phyloP scores from a whole-genome alignment of 2,329 filamentous ascomycete genomes.

The Pyricularia sp. region DNA sequence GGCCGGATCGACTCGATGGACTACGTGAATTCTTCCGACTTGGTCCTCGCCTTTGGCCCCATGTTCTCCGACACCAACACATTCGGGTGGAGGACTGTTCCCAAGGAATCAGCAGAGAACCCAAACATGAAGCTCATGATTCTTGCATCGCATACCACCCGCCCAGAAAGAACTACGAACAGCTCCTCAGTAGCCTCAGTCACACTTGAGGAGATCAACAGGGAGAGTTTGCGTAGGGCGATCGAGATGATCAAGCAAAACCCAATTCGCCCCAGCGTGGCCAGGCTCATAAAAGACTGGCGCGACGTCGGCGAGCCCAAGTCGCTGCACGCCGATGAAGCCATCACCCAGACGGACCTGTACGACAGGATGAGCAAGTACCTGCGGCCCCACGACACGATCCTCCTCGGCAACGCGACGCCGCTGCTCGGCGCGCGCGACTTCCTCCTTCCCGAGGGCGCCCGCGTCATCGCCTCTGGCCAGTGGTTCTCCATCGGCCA shows the following conservation, averaged over 20 bases:
- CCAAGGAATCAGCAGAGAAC: background rate
- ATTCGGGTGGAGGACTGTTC: conserved; percentile 12
- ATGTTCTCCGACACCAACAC: conserved; percentile 37
- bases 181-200: background rate
- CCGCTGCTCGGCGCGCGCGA: conserved; percentile 42
- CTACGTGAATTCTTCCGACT: conserved; percentile 30
- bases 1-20: conserved; percentile 22
- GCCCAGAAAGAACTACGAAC: background rate
- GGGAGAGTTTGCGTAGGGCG: background rate
- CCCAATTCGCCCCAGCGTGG: background rate
- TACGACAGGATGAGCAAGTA: conserved; percentile 36
- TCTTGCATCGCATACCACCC: background rate
- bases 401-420: conserved; percentile 51
- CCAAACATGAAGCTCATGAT: background rate
- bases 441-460: conserved; percentile 37
- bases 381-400: conserved; percentile 41
- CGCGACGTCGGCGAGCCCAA: background rate
- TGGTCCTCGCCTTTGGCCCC: conserved; percentile 36
- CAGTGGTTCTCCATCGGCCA: conserved; percentile 8
- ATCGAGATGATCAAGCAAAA: background rate
- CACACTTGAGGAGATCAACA: background rate
- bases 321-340: conserved; percentile 14
- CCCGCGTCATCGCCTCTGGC: conserved; percentile 29
- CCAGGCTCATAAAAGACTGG: background rate
- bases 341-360: conserved; percentile 37